Evolutionary conservation across 352 stramenopile genomes (phyloP), one percentile per base, ranked within the genome.

Genomic region (Phytophthora fragariae): DNA sequence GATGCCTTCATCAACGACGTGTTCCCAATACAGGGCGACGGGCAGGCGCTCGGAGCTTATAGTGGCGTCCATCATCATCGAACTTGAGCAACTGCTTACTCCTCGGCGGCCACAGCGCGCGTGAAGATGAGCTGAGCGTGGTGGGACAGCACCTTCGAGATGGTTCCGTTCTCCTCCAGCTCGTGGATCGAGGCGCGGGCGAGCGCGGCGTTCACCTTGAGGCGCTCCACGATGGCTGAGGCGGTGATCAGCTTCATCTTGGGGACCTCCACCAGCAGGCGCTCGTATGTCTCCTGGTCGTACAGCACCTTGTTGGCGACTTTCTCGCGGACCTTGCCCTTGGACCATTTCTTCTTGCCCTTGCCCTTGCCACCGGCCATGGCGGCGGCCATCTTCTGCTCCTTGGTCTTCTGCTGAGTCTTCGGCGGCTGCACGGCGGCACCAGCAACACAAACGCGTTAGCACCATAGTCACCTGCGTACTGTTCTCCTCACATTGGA

Each of bases 241-340:
- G 98, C 96, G 61, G 98, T 99, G 88, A 99, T 99, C 50, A 99
- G 88, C 93, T 99, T 99, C 98, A 99, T 99, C 92, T 99, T 99
- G 59, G 98, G 98, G 44, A 99, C 96, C 83, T 99, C 98, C 60
- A 93, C 91, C 52, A 99, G 86, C 71, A 99, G 91, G 77, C 98
- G 94, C 73, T 99, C 96, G 86, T 99, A 99, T 75, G 98, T 97
- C 85, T 99, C 97, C 92, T 99, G 98, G 83, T 99, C 97, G 87
- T 99, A 99, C 65, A 99, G 89, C 53, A 99, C 98, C 88, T 99
- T 99, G 92, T 99, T 99, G 81, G 98, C 95, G 69, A 99, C 95
- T 97, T 99, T 99, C 83, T 99, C 98, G 80, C 98, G 96, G 79
- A 98, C 91, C 93, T 99, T 99, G 84, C 97, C 97, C 97, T 99